phyloP scores from a whole-genome alignment of 2,329 filamentous ascomycete species.

The Trichoderma gracile region DNA sequence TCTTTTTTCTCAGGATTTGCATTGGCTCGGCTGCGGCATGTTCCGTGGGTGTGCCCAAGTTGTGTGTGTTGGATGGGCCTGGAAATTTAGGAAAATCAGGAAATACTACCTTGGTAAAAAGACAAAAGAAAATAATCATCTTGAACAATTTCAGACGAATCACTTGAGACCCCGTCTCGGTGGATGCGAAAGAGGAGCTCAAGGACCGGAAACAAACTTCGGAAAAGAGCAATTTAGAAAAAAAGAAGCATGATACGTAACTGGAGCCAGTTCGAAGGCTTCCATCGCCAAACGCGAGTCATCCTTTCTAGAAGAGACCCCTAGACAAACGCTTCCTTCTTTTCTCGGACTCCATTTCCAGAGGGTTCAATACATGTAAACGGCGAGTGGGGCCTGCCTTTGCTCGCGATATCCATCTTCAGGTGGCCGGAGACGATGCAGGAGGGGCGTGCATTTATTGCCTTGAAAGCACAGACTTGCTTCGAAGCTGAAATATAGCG shows the following conservation, averaged over 20 bases:
- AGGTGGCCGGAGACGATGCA: background rate
- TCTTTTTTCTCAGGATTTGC: background rate
- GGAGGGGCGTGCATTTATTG: background rate
- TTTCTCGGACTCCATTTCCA: background rate
- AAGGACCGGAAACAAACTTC: background rate
- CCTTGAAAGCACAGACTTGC: no score
- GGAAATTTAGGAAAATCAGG: background rate
- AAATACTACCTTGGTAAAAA: background rate
- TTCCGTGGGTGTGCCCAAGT: background rate
- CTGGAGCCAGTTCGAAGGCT: background rate
- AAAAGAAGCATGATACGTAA: background rate
- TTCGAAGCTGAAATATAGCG: no score
- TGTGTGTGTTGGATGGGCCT: no score
- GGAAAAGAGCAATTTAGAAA: background rate
- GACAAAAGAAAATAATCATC: background rate
- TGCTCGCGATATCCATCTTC: background rate
- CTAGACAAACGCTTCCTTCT: no score
- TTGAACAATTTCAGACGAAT: background rate
- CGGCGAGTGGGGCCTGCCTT: background rate
- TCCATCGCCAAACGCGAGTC: slow-evolving; percentile 4
- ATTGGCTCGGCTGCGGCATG: slow-evolving; percentile 9
- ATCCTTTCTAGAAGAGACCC: no score
- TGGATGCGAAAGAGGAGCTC: background rate
- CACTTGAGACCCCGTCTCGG: background rate
- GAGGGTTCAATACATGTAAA: no score